Evolutionary conservation across 2,329 filamentous ascomycete genomes (phyloP).

Genomic region (Xylariaceae sp.): DNA sequence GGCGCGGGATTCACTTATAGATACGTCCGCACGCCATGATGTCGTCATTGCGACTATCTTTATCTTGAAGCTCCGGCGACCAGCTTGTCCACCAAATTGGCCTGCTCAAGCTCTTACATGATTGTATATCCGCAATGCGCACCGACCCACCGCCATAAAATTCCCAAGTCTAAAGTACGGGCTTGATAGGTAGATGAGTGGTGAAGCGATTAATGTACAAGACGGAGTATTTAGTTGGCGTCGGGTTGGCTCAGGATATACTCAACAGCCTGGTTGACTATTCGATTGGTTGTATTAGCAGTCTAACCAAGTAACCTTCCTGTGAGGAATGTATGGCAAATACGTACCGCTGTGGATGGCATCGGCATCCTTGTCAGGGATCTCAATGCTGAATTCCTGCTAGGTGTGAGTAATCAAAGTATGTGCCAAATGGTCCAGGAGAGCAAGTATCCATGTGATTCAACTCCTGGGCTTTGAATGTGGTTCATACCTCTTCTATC

Average conservation of each 20-base stretch:
- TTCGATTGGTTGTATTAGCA: conserved; percentile 28
- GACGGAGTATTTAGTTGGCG: conserved; percentile 64
- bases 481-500: conserved; percentile 86
- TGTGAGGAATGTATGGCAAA: background rate
- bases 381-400: conserved; percentile 83
- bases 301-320: conserved; percentile 5
- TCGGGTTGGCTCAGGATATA: conserved; percentile 95
- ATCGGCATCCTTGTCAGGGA: conserved; percentile 96
- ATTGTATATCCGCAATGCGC: conserved; percentile 16
- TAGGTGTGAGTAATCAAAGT: conserved; percentile 32
- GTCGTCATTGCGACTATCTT: conserved; percentile 13
- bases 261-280: conserved; percentile 92
- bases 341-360: conserved; percentile 88
- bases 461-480: background rate
- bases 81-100: background rate
- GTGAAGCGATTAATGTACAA: conserved; percentile 40
- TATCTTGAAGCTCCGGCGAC: background rate
- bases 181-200: conserved; percentile 31
- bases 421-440: background rate
- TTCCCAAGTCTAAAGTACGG: conserved; percentile 25
- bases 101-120: conserved; percentile 19
- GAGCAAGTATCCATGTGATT: conserved; percentile 15
- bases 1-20: conserved; percentile 24
- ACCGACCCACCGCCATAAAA: conserved; percentile 20
- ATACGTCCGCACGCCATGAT: conserved; percentile 12